These are phyloP conservation scores for Xylariaceae sp. DNA, from an alignment of 2,329 filamentous ascomycete genomes.

Conservation along the genomic window DNA sequence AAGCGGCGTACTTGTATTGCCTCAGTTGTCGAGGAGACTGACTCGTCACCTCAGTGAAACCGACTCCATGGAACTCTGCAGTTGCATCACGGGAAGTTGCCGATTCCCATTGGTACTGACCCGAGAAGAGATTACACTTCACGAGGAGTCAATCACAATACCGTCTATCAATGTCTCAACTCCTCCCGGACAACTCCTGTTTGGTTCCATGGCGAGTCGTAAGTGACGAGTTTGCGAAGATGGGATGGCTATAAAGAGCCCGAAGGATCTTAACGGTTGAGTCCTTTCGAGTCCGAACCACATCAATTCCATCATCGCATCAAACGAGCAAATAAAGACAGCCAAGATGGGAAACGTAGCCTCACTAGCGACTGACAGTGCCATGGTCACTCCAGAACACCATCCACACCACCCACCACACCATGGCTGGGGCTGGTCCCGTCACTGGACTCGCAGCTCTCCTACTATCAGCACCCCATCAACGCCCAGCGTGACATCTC, in stretches of 20 bases:
- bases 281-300: too few species aligned
- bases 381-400: conserved; percentile 2
- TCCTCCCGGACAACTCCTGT: not conserved
- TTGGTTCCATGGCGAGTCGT: not conserved
- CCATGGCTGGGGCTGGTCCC: not conserved
- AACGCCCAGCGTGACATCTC: not conserved
- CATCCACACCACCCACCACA: conserved; percentile 4
- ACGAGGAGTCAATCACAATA: not conserved
- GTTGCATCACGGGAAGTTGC: conserved; percentile 1
- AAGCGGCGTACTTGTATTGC: not conserved
- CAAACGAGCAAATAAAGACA: too few species aligned
- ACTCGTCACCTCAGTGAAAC: not conserved
- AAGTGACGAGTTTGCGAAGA: too few species aligned
- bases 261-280: too few species aligned
- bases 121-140: not conserved
- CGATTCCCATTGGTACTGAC: not conserved
- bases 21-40: not conserved
- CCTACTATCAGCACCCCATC: not conserved
- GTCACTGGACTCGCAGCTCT: not conserved
- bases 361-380: not conserved
- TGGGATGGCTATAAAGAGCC: too few species aligned
- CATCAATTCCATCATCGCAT: too few species aligned
- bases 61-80: not conserved
- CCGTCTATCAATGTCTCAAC: not conserved
- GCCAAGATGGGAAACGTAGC: too few species aligned